These are phyloP conservation scores for Salisapilia sapeloensis DNA, from an alignment of 352 stramenopile species.

Conservation along the genomic window DNA sequence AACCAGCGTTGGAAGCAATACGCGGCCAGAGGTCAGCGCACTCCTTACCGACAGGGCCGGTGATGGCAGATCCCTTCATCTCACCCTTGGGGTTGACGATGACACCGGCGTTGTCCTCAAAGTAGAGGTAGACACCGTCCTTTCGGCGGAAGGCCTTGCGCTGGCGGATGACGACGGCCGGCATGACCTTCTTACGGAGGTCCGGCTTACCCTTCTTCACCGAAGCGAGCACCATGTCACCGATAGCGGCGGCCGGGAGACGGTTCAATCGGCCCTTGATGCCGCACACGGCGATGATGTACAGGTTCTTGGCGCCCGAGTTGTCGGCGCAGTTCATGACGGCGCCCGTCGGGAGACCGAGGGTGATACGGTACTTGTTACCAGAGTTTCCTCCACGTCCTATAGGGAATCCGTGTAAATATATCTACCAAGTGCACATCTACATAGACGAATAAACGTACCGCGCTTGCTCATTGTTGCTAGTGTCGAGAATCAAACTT, in stretches of 20 bases:
- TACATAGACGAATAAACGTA: constrained; percentile 15
- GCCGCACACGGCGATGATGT: constrained; percentile 99
- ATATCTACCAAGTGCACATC: no score
- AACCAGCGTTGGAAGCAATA: constrained; percentile 99
- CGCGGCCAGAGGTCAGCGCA: constrained; percentile 99
- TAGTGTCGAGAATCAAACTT: constrained; percentile 77
- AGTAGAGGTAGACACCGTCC: constrained; percentile 99
- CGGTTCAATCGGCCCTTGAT: constrained; percentile 98
- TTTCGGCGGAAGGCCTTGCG: constrained; percentile 98
- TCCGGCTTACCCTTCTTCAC: constrained; percentile 99
- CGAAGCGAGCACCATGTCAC: constrained; percentile 99
- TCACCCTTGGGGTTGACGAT: constrained; percentile 99
- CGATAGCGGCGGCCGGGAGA: constrained; percentile 95
- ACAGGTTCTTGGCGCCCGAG: constrained; percentile 99
- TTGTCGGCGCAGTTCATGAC: constrained; percentile 99
- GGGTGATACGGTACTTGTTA: constrained; percentile 99
- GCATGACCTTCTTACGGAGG: constrained; percentile 99
- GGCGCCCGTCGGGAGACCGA: constrained; percentile 96
- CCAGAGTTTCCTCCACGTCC: constrained; percentile 93
- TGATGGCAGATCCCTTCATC: constrained; percentile 99
- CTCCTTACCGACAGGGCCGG: constrained; percentile 99
- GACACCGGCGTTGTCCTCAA: constrained; percentile 99
- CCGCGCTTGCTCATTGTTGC: constrained; percentile 69
- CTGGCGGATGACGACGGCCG: constrained; percentile 97
- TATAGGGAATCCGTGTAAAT: no score